Conservation (phyloP, 331 rosid species). For the Acacia pycnantha region DNA sequence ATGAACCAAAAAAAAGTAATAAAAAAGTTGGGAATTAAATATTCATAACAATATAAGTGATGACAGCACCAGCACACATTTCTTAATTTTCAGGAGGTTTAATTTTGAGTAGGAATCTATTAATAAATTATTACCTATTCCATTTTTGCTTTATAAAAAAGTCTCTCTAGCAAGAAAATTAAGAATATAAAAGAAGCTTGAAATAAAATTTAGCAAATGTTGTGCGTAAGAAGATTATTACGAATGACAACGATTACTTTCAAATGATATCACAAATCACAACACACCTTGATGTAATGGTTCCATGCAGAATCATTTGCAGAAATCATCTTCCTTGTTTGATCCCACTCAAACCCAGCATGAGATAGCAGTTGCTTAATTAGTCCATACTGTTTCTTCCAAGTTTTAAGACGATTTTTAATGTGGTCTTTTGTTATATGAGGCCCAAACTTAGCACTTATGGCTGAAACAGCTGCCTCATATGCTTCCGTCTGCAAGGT, state of each 20-base stretch:
- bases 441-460: constrained; percentile 44
- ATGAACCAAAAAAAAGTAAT: neutral
- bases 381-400: constrained; percentile 50
- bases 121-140: neutral
- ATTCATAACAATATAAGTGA: neutral
- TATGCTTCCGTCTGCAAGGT: constrained; percentile 47
- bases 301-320: constrained; percentile 54
- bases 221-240: neutral
- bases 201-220: neutral
- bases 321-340: constrained; percentile 43
- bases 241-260: neutral
- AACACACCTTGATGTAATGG: constrained; percentile 51
- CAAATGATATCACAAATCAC: constrained; percentile 8
- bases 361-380: constrained; percentile 46
- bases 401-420: constrained; percentile 55
- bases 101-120: neutral
- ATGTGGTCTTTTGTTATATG: constrained; percentile 49
- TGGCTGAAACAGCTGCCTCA: constrained; percentile 42
- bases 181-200: neutral
- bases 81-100: neutral
- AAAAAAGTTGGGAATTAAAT: neutral
- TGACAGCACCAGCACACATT: constrained; percentile 14
- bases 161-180: neutral
- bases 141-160: neutral
- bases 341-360: constrained; percentile 59